Base-by-base conservation (phyloP, 2,329 filamentous ascomycete species). In the Trichoderma breve region DNA sequence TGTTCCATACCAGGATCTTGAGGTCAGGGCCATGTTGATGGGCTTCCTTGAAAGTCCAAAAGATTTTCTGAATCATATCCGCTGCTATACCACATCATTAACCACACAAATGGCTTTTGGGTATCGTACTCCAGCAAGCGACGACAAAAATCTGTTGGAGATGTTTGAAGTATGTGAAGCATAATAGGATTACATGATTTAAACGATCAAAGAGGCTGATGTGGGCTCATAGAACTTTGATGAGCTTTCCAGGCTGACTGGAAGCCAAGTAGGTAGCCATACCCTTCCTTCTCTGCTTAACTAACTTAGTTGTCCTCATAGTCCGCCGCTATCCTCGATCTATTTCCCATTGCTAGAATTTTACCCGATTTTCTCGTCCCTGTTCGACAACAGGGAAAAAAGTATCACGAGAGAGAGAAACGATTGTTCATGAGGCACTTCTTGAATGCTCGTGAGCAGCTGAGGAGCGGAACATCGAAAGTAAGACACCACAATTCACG, bases 51-150 rank as follows among this genome's bases (percentile, higher is more conserved):
- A 69, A 4, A 69, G 11, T 3, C 66, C 66, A 32, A 7, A 24
- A 8, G 28, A 51, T 5, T 69, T 61, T 1, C 8, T 69, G 12
- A 69, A 69, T 6, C 66, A 69, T 24, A 51, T 69, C 12, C 66
- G 66, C 14, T 55, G 66, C 6, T 69, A 69, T 61, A 69, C 66
- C 15, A 69, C 66, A 2, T 69, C 66, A n/a, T 32, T 69, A 5
- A 69, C 66, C n/a, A 69, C 66, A 12, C 66, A 69, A 21, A 69
- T 69, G 66, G 55, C 66, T 51, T 69, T 69, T 26, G 66, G 66
- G 6, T 69, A 51, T 15, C 55, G 66, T 7, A 69, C 66, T n/a
- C 36, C 66, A 11, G 36, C 26, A 51, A 69, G 66, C 26, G 36
- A 69, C 9, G 66, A 69, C 9, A 30, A 69, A 15, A 43, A 61